Conservation (phyloP, 202 grass and related monocot genomes). For the Tripidium arundinaceum region DNA sequence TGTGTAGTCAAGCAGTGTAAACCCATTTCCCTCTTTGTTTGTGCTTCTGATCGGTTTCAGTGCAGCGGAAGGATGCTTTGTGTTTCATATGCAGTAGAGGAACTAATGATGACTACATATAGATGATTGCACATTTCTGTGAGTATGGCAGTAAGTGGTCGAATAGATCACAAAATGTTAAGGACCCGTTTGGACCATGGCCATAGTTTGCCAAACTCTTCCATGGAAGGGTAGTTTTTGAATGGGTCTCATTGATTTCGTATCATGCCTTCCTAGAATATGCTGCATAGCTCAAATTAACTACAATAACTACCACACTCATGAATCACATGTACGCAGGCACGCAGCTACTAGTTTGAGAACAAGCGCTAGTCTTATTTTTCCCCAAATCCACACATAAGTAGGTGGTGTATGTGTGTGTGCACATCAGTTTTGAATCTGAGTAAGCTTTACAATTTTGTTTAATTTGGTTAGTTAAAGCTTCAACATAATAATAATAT, state of each 20-base stretch:
- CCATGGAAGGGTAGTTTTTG: not conserved
- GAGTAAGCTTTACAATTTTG: too few relatives aligned
- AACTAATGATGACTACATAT: not conserved
- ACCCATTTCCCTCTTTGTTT: not conserved
- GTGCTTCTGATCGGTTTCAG: not conserved
- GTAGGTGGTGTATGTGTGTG: too few relatives aligned
- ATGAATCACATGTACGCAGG: not conserved
- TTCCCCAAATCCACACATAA: not conserved
- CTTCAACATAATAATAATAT: too few relatives aligned
- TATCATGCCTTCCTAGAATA: not conserved
- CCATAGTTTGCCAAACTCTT: not conserved
- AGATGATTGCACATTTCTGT: not conserved
- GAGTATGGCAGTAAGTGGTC: not conserved
- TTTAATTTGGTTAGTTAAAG: too few relatives aligned
- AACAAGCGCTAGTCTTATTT: too few relatives aligned
- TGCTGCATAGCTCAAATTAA: not conserved
- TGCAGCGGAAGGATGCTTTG: not conserved
- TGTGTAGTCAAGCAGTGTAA: not conserved
- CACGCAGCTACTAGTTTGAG: too few relatives aligned
- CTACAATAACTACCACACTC: not conserved
- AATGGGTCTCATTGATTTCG: not conserved
- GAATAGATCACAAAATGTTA: not conserved
- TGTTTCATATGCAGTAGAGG: not conserved
- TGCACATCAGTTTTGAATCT: too few relatives aligned
- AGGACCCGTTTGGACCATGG: not conserved